These are phyloP conservation scores for Debaryomyces coudertii DNA, from an alignment of 1,139 yeast species.

Conservation along the genomic window DNA sequence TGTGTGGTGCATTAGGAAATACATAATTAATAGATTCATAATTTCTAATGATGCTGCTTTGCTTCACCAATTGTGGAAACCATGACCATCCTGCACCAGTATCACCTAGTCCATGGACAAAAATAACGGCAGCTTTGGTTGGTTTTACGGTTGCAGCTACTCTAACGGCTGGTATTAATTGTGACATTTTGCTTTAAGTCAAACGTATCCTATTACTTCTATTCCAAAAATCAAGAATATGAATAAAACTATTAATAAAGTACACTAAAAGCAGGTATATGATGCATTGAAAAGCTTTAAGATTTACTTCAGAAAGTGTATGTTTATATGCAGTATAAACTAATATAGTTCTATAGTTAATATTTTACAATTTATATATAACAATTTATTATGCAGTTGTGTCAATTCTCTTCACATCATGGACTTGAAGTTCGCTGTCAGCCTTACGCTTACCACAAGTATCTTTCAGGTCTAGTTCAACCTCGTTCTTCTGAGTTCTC, in stretches of 20 bases:
- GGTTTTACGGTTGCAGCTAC: slow-evolving; percentile 26
- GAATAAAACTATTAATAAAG: background rate
- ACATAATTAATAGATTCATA: slow-evolving; percentile 70
- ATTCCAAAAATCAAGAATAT: background rate
- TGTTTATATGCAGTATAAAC: background rate
- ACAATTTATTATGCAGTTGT: background rate
- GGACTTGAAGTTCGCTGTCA: slow-evolving; percentile 14
- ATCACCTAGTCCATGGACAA: slow-evolving; percentile 92
- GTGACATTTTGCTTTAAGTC: slow-evolving; percentile 9
- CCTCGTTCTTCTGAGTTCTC: slow-evolving; percentile 4
- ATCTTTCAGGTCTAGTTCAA: slow-evolving; percentile 2
- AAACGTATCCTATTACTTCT: background rate
- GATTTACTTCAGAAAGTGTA: background rate
- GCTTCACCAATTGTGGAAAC: slow-evolving; percentile 55
- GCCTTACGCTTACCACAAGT: slow-evolving; percentile 20
- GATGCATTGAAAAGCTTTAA: too few relatives aligned
- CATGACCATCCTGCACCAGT: slow-evolving; percentile 89
- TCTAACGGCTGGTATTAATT: slow-evolving; percentile 26
- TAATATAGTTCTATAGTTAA: background rate
- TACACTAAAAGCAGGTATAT: too few relatives aligned
- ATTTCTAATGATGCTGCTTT: slow-evolving; percentile 45
- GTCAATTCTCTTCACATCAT: slow-evolving; percentile 6
- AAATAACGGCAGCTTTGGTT: slow-evolving; percentile 63
- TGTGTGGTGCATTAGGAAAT: slow-evolving; percentile 85
- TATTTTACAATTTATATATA: background rate